Percentiles rank a stretch among this genome's conserved stretches.
Evolutionary conservation across 345 rosid species (phyloP).

Genomic region (Citrus glauca): DNA sequence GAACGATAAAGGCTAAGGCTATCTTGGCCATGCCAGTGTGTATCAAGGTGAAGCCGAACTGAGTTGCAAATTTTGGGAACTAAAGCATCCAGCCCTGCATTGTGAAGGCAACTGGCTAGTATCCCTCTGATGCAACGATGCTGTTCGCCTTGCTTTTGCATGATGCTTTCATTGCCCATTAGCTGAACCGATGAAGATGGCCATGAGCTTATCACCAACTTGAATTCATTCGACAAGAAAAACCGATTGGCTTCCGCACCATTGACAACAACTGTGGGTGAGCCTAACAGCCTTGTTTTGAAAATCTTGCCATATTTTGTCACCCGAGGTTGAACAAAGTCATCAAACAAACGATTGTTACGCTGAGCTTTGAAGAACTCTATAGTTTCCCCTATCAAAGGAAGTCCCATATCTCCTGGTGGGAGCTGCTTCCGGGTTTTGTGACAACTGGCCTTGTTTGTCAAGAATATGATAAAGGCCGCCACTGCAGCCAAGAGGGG

Average conservation of each 20-base stretch:
- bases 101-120: slow-evolving; percentile 40
- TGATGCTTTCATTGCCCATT: slow-evolving; percentile 66
- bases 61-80: slow-evolving; percentile 52
- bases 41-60: slow-evolving; percentile 39
- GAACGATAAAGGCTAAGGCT: slow-evolving; percentile 46
- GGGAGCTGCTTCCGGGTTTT: slow-evolving; percentile 41
- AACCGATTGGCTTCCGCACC: slow-evolving; percentile 67
- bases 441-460: slow-evolving; percentile 15
- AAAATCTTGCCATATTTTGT: slow-evolving; percentile 58
- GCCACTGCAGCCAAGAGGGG: slow-evolving; percentile 36
- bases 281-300: slow-evolving; percentile 70
- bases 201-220: slow-evolving; percentile 76
- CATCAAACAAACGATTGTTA: slow-evolving; percentile 51
- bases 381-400: slow-evolving; percentile 71
- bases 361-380: slow-evolving; percentile 66
- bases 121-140: slow-evolving; percentile 47
- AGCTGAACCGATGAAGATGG: slow-evolving; percentile 66
- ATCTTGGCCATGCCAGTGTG: slow-evolving; percentile 43
- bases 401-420: slow-evolving; percentile 65
- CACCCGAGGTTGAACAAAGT: slow-evolving; percentile 55
- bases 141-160: slow-evolving; percentile 62
- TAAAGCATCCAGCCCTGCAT: slow-evolving; percentile 37
- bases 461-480: slow-evolving; percentile 35
- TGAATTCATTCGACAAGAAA: slow-evolving; percentile 67
- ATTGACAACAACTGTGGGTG: slow-evolving; percentile 57